Base-by-base conservation (phyloP, 108 stramenopile genomes). In the Mediolabrus comicus region DNA sequence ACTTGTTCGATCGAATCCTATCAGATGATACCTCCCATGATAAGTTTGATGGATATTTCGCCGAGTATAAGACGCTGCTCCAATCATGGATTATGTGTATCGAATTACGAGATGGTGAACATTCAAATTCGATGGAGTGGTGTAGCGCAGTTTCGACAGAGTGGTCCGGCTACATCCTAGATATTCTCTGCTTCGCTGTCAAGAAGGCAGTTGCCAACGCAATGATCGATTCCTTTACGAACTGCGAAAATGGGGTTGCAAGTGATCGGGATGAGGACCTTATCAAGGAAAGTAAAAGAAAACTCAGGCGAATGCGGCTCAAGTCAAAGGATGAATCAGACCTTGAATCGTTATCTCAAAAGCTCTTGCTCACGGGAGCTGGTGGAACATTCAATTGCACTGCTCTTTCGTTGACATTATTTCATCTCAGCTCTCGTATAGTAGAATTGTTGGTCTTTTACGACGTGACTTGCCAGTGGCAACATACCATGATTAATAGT, bases 151-250 rank as follows among this genome's bases (percentile, higher is more conserved):
- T 76, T 57, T 69, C 65, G 3, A 51, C 27, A 27, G 63, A 61
- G 29, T 78, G 77, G 77, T 66, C 69, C 27, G 59, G 65, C 34
- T 71, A 69, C 36, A 36, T 78, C 16, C 24, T 71, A 29, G 64
- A 78, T 61, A 56, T 68, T 53, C 38, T 71, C 17, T 66, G 70
- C 27, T 78, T 78, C 54, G 77, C 70, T 59, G 27, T 55, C 39
- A 49, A 28, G 26, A 64, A 65, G 41, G 72, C 72, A 2, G 35
- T 68, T 28, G 67, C 55, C 11, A 12, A 22, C 35, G 29, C 67
- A 22, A 68, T 68, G 54, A 53, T 77, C 32, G 67, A 67, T 10
- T 29, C 59, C 1, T 43, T 34, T 33, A 22, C n/a, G 49, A 9
- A n/a, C 16, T 26, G 53, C 22, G 33, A 54, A 34, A 28, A 34